Percentiles rank a stretch among this genome's conserved stretches.
Evolutionary conservation across 2,329 filamentous ascomycete species (phyloP).

Genomic region (Fonsecaea erecta): DNA sequence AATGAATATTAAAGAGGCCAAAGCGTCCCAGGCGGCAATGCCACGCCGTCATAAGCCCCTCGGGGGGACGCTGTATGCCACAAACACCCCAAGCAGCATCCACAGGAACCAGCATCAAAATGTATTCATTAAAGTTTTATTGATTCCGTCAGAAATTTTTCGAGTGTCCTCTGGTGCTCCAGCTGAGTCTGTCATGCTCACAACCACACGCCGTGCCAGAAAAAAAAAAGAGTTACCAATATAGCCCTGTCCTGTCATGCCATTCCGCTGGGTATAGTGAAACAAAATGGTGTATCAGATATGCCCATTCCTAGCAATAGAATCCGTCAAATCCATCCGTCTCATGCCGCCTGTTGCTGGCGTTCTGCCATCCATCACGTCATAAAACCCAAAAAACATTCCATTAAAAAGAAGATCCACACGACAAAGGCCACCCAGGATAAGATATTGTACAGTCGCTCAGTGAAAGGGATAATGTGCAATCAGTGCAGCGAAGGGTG

Average conservation of each 20-base stretch:
- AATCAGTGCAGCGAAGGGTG: not conserved
- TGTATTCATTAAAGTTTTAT: slow-evolving; percentile 25
- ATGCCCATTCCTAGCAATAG: slow-evolving; percentile 15
- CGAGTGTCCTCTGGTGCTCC: slow-evolving; percentile 14
- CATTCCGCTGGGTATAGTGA: slow-evolving; percentile 31
- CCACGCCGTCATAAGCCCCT: not conserved
- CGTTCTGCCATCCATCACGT: slow-evolving; percentile 27
- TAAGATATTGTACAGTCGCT: slow-evolving; percentile 30
- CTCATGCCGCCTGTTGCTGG: slow-evolving; percentile 23
- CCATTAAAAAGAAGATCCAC: not conserved
- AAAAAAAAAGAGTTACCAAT: slow-evolving; percentile 13
- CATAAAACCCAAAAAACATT: slow-evolving; percentile 20
- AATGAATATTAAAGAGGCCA: too few relatives aligned
- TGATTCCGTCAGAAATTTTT: slow-evolving; percentile 7
- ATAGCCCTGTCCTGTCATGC: slow-evolving; percentile 22
- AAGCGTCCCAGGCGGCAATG: not conserved
- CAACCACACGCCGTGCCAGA: slow-evolving; percentile 18
- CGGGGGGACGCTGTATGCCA: not conserved
- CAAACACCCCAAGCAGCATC: not conserved
- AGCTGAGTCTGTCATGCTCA: slow-evolving; percentile 22
- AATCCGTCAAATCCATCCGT: slow-evolving; percentile 26
- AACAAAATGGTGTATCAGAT: slow-evolving; percentile 23
- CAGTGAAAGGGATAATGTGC: not conserved
- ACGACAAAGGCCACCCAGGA: not conserved
- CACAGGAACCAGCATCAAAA: not conserved